Percentiles rank a stretch among this genome's conserved stretches.
These are phyloP conservation scores for Colletotrichum cordylinicola DNA, from an alignment of 2,329 filamentous ascomycete genomes.

Conservation along the genomic window DNA sequence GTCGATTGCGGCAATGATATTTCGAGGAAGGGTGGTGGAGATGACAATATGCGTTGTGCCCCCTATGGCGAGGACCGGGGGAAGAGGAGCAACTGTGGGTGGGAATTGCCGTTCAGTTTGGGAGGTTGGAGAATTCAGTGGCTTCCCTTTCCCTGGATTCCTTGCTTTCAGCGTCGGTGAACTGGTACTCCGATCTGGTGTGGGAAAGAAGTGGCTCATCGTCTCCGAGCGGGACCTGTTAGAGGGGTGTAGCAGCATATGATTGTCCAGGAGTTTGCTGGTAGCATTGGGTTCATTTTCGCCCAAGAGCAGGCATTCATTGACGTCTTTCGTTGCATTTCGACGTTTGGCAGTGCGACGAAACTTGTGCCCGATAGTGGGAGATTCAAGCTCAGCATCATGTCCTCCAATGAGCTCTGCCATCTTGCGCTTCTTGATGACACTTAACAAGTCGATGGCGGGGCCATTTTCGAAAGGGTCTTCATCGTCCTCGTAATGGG, in stretches of 20 bases:
- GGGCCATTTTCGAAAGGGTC: neutral
- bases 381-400: neutral
- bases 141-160: neutral
- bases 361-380: neutral
- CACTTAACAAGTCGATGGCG: neutral
- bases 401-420: neutral
- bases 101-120: neutral
- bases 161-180: neutral
- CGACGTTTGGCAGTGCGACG: neutral
- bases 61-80: conserved; percentile 20
- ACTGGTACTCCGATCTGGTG: neutral
- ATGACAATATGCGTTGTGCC: conserved; percentile 49
- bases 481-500: neutral
- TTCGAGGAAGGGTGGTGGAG: conserved; percentile 52
- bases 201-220: neutral
- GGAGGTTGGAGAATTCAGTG: neutral
- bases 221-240: conserved; percentile 24
- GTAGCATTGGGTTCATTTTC: conserved; percentile 23
- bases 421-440: conserved; percentile 6
- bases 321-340: neutral
- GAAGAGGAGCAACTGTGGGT: conserved; percentile 2
- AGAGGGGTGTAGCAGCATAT: conserved; percentile 34
- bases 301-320: neutral
- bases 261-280: conserved; percentile 32
- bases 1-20: conserved; percentile 54